phyloP scores from a whole-genome alignment of 2,329 filamentous ascomycete species.

The Fonsecaea pedrosoi region DNA sequence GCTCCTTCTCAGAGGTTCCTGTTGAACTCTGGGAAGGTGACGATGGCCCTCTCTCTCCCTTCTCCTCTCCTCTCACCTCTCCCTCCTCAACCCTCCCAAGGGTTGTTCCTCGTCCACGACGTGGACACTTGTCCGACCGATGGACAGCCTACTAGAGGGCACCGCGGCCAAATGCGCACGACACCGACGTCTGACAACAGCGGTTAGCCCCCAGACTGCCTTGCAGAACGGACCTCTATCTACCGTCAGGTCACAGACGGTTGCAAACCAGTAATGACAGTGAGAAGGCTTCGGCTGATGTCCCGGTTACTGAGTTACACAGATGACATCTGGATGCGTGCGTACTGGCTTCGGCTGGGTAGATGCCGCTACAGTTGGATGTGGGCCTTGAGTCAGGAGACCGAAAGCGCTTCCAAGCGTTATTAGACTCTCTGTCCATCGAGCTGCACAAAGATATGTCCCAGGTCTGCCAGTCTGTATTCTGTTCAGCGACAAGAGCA shows the following conservation, averaged over 20 bases:
- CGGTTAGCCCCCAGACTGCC: slow-evolving; percentile 18
- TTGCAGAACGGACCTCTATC: slow-evolving; percentile 9
- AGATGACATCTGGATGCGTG: slow-evolving; percentile 4
- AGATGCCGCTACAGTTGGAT: background rate
- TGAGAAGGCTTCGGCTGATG: slow-evolving; percentile 2
- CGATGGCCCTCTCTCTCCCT: background rate
- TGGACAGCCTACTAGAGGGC: slow-evolving; percentile 14
- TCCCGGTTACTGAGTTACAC: slow-evolving; percentile 7
- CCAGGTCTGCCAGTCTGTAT: slow-evolving; percentile 12
- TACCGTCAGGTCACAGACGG: slow-evolving; percentile 10
- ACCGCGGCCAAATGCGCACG: slow-evolving; percentile 19
- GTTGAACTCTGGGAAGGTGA: slow-evolving; percentile 6
- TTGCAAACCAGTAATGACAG: slow-evolving; percentile 8
- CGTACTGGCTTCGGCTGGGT: slow-evolving; percentile 7
- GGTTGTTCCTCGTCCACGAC: slow-evolving; percentile 5
- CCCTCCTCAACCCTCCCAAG: background rate
- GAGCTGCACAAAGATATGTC: slow-evolving; percentile 14
- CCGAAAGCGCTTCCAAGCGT: slow-evolving; percentile 2
- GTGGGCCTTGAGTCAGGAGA: background rate
- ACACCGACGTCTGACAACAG: slow-evolving; percentile 18
- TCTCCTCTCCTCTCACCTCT: background rate
- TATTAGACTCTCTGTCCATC: slow-evolving; percentile 2
- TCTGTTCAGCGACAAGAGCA: slow-evolving; percentile 15
- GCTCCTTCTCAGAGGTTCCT: slow-evolving; percentile 10
- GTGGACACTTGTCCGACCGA: slow-evolving; percentile 6